Evolutionary conservation across 495 filamentous ascomycete genomes (phyloP).

Genomic region (Platismatia glauca): DNA sequence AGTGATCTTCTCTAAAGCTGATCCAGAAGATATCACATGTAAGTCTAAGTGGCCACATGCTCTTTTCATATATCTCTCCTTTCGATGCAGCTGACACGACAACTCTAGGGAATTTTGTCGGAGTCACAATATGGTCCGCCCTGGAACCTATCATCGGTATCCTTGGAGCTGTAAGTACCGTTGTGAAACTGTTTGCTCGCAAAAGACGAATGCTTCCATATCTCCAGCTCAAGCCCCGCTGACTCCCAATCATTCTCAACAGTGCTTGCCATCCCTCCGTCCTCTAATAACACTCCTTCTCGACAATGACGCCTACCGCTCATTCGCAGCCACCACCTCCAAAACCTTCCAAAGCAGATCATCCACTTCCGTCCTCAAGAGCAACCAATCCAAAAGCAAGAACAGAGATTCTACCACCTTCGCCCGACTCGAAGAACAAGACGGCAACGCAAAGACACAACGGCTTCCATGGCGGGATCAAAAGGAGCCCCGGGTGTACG

Average conservation of each 20-base stretch:
- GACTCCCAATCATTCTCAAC: background rate
- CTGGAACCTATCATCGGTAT: background rate
- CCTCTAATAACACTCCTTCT: background rate
- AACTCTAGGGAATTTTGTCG: background rate
- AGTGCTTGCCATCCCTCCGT: background rate
- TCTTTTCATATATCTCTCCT: background rate
- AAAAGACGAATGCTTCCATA: too few relatives aligned
- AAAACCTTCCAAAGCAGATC: background rate
- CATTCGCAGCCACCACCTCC: background rate
- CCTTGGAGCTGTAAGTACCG: background rate
- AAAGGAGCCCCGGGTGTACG: background rate
- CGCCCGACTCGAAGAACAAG: background rate
- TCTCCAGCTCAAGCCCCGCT: background rate
- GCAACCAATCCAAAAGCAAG: background rate
- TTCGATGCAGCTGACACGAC: background rate
- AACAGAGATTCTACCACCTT: background rate
- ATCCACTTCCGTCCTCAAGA: background rate
- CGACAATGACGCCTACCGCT: background rate
- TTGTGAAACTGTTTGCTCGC: background rate
- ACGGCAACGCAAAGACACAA: background rate
- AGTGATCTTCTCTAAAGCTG: background rate
- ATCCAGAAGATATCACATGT: background rate
- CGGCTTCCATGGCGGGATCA: background rate
- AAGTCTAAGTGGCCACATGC: background rate
- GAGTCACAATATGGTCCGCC: background rate